Evolutionary conservation across 208 protist species (phyloP).

Genomic region (Leishmania martiniquensis): DNA sequence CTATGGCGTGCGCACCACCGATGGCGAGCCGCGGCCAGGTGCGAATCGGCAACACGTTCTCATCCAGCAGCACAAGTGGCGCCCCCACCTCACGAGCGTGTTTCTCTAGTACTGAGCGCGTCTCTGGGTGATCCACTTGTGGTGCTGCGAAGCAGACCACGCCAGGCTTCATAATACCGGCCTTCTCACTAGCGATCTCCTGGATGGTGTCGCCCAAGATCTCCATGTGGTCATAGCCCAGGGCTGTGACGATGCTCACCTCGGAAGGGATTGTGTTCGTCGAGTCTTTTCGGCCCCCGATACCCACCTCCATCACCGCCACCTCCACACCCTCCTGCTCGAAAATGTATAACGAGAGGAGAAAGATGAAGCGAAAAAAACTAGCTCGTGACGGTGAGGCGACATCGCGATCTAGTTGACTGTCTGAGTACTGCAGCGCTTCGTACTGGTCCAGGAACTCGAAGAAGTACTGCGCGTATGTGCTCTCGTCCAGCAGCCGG

Average conservation of each 20-base stretch:
- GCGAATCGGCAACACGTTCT: slow-evolving; percentile 61
- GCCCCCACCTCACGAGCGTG: slow-evolving; percentile 39
- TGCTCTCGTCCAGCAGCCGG: slow-evolving; percentile 53
- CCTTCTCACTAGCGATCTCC: slow-evolving; percentile 94
- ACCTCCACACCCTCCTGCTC: slow-evolving; percentile 86
- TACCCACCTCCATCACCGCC: slow-evolving; percentile 93
- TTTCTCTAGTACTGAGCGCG: slow-evolving; percentile 60
- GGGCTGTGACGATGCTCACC: slow-evolving; percentile 90
- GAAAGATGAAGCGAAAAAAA: slow-evolving; percentile 90
- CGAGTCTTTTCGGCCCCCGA: slow-evolving; percentile 93
- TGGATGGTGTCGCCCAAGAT: slow-evolving; percentile 94
- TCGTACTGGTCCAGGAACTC: slow-evolving; percentile 61
- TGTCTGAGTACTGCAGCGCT: slow-evolving; percentile 55
- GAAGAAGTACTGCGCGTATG: slow-evolving; percentile 84
- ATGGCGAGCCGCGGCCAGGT: slow-evolving; percentile 79
- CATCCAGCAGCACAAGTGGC: slow-evolving; percentile 66
- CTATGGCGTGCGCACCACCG: slow-evolving; percentile 71
- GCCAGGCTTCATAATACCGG: slow-evolving; percentile 93
- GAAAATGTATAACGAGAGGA: slow-evolving; percentile 84
- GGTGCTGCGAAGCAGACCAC: slow-evolving; percentile 73
- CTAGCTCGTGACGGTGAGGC: slow-evolving; percentile 41
- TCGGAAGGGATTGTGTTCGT: slow-evolving; percentile 92
- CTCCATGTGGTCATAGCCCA: slow-evolving; percentile 94
- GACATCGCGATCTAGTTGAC: slow-evolving; percentile 57
- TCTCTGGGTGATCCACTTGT: slow-evolving; percentile 71